phyloP scores from a whole-genome alignment of 1,139 yeast genomes.

The Pichia sp. region DNA sequence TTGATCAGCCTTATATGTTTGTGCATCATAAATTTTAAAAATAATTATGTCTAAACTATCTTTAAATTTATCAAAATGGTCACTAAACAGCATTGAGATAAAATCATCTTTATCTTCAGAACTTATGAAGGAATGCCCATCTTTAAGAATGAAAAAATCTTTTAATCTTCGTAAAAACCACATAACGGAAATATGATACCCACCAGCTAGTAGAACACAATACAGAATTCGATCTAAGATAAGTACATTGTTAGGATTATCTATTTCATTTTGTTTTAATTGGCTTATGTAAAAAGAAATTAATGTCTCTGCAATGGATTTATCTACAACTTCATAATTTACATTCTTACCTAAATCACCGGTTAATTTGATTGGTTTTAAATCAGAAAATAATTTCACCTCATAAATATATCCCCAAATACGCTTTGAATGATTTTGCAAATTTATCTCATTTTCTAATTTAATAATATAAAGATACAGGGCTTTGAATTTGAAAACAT shows the following conservation, averaged over 20 bases:
- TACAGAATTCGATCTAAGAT: slow-evolving; percentile 36
- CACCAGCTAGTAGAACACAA: slow-evolving; percentile 40
- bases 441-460: too few relatives aligned
- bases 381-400: neutral
- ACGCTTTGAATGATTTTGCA: too few relatives aligned
- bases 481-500: neutral
- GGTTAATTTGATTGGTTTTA: neutral
- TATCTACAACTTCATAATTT: slow-evolving; percentile 8
- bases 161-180: slow-evolving; percentile 37
- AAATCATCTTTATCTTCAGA: slow-evolving; percentile 18
- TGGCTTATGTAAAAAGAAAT: slow-evolving; percentile 33
- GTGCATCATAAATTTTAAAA: slow-evolving; percentile 5
- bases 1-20: neutral
- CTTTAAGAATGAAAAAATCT: slow-evolving; percentile 23
- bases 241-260: slow-evolving; percentile 33
- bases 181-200: slow-evolving; percentile 36
- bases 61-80: neutral
- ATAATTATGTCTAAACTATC: slow-evolving; percentile 1
- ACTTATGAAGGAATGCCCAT: slow-evolving; percentile 21
- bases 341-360: neutral
- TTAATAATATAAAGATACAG: too few relatives aligned
- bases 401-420: neutral
- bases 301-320: slow-evolving; percentile 28
- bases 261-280: slow-evolving; percentile 28
- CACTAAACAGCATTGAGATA: neutral